Percentiles rank a stretch among this genome's conserved stretches.
Evolutionary conservation across 2,329 filamentous ascomycete species (phyloP).

Genomic region (Epichloe coenophiala): DNA sequence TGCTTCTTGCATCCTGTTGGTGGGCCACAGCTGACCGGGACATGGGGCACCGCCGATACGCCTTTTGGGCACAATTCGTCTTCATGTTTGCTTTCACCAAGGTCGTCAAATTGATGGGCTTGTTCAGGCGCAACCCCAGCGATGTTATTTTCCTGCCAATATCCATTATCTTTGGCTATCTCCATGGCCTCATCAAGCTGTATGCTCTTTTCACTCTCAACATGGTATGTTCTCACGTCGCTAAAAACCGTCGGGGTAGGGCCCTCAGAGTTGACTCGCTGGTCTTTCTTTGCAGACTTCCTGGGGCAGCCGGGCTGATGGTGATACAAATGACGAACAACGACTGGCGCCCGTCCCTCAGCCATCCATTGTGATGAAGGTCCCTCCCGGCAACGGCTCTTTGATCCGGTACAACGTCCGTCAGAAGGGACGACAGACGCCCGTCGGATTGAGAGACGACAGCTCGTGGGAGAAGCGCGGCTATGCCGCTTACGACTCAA

Average conservation of each 20-base stretch:
- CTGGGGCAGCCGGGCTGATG: constrained; percentile 88
- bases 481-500: constrained; percentile 22
- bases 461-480: constrained; percentile 19
- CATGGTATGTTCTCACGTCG: constrained; percentile 47
- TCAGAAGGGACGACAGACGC: constrained; percentile 23
- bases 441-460: constrained; percentile 10
- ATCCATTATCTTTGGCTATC: constrained; percentile 85
- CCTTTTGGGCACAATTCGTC: constrained; percentile 47
- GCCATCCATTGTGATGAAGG: constrained; percentile 27
- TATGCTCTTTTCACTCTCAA: constrained; percentile 73
- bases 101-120: constrained; percentile 76
- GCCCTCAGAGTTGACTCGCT: not conserved
- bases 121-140: constrained; percentile 72
- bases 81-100: constrained; percentile 80
- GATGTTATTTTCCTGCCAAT: constrained; percentile 70
- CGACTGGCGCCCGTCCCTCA: constrained; percentile 44
- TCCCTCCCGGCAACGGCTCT: constrained; percentile 28
- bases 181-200: constrained; percentile 85
- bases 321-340: constrained; percentile 67
- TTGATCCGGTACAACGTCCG: constrained; percentile 34
- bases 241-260: not conserved
- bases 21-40: constrained; percentile 53
- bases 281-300: constrained; percentile 51
- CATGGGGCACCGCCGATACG: constrained; percentile 33
- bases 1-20: constrained; percentile 57